Evolutionary conservation across 306 rosid genomes (phyloP).

Genomic region (Acacia confusa): DNA sequence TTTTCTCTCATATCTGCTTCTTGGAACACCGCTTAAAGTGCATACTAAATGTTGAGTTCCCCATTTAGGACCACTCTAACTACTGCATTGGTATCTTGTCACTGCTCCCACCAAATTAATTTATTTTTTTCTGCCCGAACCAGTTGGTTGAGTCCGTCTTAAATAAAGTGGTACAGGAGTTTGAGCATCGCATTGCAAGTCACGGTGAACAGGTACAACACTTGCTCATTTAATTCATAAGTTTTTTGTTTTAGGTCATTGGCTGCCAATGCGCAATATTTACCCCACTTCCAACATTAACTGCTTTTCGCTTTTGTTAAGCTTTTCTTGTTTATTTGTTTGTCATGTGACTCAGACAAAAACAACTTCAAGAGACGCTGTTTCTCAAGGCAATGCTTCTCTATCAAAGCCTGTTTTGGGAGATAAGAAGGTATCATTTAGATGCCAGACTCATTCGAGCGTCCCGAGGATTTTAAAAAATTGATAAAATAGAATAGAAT

Average conservation of each 20-base stretch:
- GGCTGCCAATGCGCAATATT: not conserved
- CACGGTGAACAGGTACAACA: conserved; percentile 63
- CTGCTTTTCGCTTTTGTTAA: not conserved
- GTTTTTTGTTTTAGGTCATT: not conserved
- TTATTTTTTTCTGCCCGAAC: conserved; percentile 40
- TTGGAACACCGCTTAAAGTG: conserved; percentile 1
- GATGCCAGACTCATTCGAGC: conserved; percentile 10
- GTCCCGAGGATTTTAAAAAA: not conserved
- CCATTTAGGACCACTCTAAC: not conserved
- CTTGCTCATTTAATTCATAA: not conserved
- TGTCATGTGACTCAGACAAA: conserved; percentile 45
- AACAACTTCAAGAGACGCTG: conserved; percentile 39
- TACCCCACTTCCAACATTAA: not conserved
- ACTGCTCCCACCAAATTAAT: conserved; percentile 8
- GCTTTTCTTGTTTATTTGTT: conserved; percentile 24
- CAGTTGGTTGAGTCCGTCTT: conserved; percentile 89
- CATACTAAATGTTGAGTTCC: conserved; percentile 29
- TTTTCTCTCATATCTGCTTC: not conserved
- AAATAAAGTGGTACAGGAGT: conserved; percentile 82
- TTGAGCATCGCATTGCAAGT: conserved; percentile 70
- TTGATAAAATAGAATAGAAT: conserved; percentile 18
- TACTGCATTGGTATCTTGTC: not conserved
- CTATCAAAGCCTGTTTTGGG: conserved; percentile 45
- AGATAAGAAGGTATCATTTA: conserved; percentile 50
- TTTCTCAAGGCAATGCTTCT: conserved; percentile 52